Percentiles rank a stretch among this genome's conserved stretches.
phyloP scores from a whole-genome alignment of 805 yeast genomes.

The Maudiozyma serrabonitensis region DNA sequence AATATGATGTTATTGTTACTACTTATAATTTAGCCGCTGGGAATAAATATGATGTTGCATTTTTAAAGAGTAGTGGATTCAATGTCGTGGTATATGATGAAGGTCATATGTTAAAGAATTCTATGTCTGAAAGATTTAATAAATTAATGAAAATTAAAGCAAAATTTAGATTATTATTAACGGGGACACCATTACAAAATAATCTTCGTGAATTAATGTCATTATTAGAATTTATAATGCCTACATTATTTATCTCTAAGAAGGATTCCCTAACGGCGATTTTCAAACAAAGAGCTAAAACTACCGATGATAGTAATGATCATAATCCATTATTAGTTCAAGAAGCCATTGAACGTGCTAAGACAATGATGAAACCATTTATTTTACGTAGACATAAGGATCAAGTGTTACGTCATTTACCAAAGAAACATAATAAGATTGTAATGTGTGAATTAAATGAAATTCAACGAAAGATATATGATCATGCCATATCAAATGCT shows the following conservation, averaged over 20 bases:
- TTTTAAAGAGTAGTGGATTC: conserved; percentile 63
- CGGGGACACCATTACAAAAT: conserved; percentile 97
- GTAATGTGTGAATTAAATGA: conserved; percentile 55
- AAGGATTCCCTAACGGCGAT: conserved; percentile 72
- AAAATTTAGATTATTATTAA: conserved; percentile 72
- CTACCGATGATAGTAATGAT: conserved; percentile 41
- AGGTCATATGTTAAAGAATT: conserved; percentile 93
- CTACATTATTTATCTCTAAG: conserved; percentile 68
- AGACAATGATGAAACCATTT: conserved; percentile 97
- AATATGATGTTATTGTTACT: conserved; percentile 84
- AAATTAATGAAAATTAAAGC: conserved; percentile 81
- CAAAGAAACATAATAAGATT: conserved; percentile 58
- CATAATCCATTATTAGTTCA: conserved; percentile 78
- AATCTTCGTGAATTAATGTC: conserved; percentile 86
- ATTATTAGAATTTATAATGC: conserved; percentile 81
- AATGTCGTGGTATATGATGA: conserved; percentile 92
- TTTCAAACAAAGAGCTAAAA: conserved; percentile 79
- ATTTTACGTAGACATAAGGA: conserved; percentile 84
- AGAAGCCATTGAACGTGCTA: conserved; percentile 88
- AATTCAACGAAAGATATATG: conserved; percentile 50
- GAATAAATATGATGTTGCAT: conserved; percentile 67
- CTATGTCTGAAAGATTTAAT: conserved; percentile 74
- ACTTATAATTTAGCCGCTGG: conserved; percentile 91
- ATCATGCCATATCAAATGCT: conserved; percentile 41
- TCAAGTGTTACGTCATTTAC: conserved; percentile 85